Base-by-base conservation (phyloP, 345 rosid genomes). In the Euclidium syriacum region DNA sequence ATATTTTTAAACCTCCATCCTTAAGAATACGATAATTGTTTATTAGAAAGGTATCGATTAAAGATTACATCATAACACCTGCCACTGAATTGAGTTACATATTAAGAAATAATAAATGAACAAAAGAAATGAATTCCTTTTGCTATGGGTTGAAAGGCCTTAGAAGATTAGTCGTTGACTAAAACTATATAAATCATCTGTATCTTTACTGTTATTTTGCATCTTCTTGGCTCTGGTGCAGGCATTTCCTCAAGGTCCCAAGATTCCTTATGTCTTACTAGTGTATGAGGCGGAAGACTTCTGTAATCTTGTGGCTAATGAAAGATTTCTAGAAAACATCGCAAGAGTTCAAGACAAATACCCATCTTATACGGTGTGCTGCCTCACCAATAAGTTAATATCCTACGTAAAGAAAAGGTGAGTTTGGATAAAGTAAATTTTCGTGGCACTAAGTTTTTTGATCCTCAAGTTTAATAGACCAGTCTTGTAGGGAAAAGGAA, bases 201-300 rank as follows among this genome's bases (percentile, higher is more conserved):
- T n/a, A n/a, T n/a, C n/a, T 26, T 14, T 41, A 7, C 17, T 62
- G 35, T 33, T 49, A n/a, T 8, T 70, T 49, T 32, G 34, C 41
- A 48, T 65, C 23, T 34, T 60, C 58, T 54, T 67, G 68, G 52
- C 10, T 67, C 15, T 65, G 17, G 59, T 73, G 82, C 84, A 92
- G 97, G 52, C 70, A 53, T 72, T 71, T 34, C 67, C 82, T 6
- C 66, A 27, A 63, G 80, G 72, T 58, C 19, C 69, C 26, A 81
- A 70, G 61, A 60, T 86, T 68, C 80, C 73, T 23, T 92, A 89
- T 52, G 70, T 89, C 24, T 64, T 80, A 62, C 73, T 89, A 49
- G 73, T 89, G 29, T 75, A 64, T 41, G 95, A 85, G 56, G 98
- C 94, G 23, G 90, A 85, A 74, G 97, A 89, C 6, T 86, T 92